Base-by-base conservation (phyloP, 257 asterid genomes). In the Plectranthus barbatus region DNA sequence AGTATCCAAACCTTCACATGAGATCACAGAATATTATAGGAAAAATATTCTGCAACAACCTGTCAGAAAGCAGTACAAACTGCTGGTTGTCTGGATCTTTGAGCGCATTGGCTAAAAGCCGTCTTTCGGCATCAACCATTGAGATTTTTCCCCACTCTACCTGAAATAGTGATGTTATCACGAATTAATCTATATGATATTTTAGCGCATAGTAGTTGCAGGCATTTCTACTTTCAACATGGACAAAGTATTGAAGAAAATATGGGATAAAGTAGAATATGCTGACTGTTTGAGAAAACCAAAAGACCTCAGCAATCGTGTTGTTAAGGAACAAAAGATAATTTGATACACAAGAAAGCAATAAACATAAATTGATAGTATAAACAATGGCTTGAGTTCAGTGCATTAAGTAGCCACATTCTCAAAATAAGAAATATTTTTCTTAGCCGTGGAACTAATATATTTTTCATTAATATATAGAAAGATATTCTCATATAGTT, bases 71-170 rank as follows among this genome's bases (percentile, higher is more conserved):
- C 53, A 93, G 83, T 33, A 93, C 86, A 66, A 93, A 93, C 49
- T 93, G 96, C 76, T 76, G 90, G 70, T 93, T 93, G 70, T 85
- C 94, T 60, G 86, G 77, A 74, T 93, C 97, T 61, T 75, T 75
- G 33, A 93, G 96, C 3, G 99, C 96, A 76, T 84, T 75, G 17
- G 78, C 95, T 70, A 93, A 70, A 72, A 93, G 97, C 45, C 99
- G 84, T 72, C 81, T 90, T 80, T 93, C 99, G 64, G 97, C 99
- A 77, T 93, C 97, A 66, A 93, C 95, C 99, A 93, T 93, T 31
- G 99, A 93, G 67, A 90, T 87, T 80, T 80, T 87, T 44, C 99
- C 99, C 99, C 99, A 93, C 10, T 39, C 90, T 37, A 93, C 99
- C 99, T 92, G 88, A 67, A 80, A 31, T 42, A 34, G 65, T 74